Evolutionary conservation across 129 eudicot species (phyloP).

Genomic region (Solidago caesia): DNA sequence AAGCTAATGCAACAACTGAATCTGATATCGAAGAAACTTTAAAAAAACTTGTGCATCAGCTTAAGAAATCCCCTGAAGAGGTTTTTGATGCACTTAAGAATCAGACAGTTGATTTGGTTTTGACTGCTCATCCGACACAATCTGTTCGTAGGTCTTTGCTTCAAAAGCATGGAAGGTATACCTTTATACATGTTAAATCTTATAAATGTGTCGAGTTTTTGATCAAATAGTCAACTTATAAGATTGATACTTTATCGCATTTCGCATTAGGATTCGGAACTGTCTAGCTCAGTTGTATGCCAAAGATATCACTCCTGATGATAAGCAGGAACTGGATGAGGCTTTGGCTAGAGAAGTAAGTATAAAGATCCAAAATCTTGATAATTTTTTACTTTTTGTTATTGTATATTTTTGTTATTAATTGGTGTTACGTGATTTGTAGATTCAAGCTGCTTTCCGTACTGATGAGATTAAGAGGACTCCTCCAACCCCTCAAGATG

Average conservation of each 20-base stretch:
- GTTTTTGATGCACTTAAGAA: constrained; percentile 91
- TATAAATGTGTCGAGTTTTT: background rate
- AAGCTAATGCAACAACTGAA: constrained; percentile 82
- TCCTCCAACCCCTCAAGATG: constrained; percentile 95
- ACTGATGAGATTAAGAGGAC: constrained; percentile 96
- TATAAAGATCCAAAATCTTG: constrained; percentile 6
- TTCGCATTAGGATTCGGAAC: constrained; percentile 61
- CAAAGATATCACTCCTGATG: constrained; percentile 95
- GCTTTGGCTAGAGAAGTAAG: constrained; percentile 90
- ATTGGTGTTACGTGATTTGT: constrained; percentile 18
- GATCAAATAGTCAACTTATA: constrained; percentile 18
- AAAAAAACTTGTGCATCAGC: constrained; percentile 72
- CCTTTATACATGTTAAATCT: background rate
- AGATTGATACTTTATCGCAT: background rate
- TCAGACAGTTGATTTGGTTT: constrained; percentile 93
- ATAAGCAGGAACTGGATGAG: constrained; percentile 89
- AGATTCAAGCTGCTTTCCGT: constrained; percentile 99
- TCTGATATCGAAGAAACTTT: constrained; percentile 96
- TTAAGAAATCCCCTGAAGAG: constrained; percentile 91
- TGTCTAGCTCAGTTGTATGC: constrained; percentile 84
- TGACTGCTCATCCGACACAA: constrained; percentile 98
- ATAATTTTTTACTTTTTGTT: too few species aligned
- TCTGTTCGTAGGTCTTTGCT: constrained; percentile 94
- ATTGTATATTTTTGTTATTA: background rate
- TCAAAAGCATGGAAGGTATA: constrained; percentile 95